Base-by-base conservation (phyloP, 768 basidiomycete species). In the Russula earlei region DNA sequence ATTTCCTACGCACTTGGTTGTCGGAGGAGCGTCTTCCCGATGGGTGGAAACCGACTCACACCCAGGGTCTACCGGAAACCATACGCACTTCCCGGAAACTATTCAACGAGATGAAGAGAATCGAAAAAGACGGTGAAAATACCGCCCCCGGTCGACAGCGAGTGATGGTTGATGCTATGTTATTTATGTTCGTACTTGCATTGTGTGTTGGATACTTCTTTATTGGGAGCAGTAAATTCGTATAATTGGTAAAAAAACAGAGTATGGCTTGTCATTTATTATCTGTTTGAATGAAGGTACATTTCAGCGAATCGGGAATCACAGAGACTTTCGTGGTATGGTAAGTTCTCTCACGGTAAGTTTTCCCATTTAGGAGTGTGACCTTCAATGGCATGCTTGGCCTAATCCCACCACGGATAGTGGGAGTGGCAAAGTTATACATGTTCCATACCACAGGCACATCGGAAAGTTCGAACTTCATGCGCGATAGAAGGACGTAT, bases 1-100 rank as follows among this genome's bases (percentile, higher is more conserved):
- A 55, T 15, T 15, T 54, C 38, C 45, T 56, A 11, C 63, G 69
- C 41, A 68, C 72, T 42, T 84, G 81, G 80, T 75, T 80, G 47
- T 77, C 77, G 2, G 73, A 80, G 54, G 83, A 84, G 56, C 71
- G 77, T 11, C 66, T 85, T 22, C 83, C 83, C 0, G 75, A 78
- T 29, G 76, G 74, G 9, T 84, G 83, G 83, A 53, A 49, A 20
- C 57, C 57, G 14, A 37, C 41, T 22, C 57, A 49, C 52, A 45
- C 22, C 3, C 57, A 58, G 29, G 57, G 57, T 12, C 27, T 58
- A 15, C 36, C 44, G 10, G 25, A 58, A n/a, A 58, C 57, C 36
- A 46, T 54, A 0, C 33, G 17, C 10, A 33, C 41, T 38, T 29
- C 57, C 11, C 19, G 41, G 47, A 3, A 54, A 33, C 22, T 58